These are phyloP conservation scores for Fonsecaea pugnacius DNA, from an alignment of 2,329 filamentous ascomycete genomes.

Conservation along the genomic window DNA sequence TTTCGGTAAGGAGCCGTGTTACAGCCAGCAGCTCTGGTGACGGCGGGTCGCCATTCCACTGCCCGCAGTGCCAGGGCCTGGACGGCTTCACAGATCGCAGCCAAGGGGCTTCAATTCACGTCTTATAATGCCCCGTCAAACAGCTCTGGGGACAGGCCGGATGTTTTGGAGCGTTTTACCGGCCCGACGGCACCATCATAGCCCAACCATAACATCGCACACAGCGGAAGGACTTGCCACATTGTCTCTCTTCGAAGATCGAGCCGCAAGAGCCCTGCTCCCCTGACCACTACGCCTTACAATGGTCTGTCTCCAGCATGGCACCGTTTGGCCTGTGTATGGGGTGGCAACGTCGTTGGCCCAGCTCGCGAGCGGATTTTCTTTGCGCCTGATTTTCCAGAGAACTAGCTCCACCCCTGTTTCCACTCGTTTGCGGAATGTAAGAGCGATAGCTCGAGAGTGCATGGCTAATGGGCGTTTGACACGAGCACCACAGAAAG, in stretches of 20 bases:
- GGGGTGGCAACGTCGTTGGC: conserved; percentile 7
- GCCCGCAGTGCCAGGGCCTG: conserved; percentile 12
- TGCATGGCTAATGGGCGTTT: conserved; percentile 26
- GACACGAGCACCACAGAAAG: conserved; percentile 14
- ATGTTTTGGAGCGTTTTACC: conserved; percentile 9
- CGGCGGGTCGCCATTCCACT: conserved; percentile 13
- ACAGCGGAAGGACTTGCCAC: background rate
- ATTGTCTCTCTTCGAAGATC: background rate
- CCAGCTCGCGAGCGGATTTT: background rate
- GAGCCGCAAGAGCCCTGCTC: background rate
- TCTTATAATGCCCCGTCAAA: background rate
- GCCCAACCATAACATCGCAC: conserved; percentile 1
- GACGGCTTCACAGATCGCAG: conserved; percentile 4
- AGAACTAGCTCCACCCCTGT: conserved; percentile 5
- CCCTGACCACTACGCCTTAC: background rate
- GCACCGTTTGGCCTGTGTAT: conserved; percentile 2
- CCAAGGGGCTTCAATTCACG: background rate
- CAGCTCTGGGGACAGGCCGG: background rate
- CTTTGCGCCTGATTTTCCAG: conserved; percentile 13
- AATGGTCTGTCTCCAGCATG: background rate
- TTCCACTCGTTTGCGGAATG: conserved; percentile 10
- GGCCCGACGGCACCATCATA: background rate
- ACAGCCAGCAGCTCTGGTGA: conserved; percentile 14
- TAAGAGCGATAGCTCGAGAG: conserved; percentile 15
- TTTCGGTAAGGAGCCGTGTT: conserved; percentile 18